Evolutionary conservation across 768 basidiomycete species (phyloP), one percentile per base, ranked within the genome.

Genomic region (Dioszegia aurantiaca): DNA sequence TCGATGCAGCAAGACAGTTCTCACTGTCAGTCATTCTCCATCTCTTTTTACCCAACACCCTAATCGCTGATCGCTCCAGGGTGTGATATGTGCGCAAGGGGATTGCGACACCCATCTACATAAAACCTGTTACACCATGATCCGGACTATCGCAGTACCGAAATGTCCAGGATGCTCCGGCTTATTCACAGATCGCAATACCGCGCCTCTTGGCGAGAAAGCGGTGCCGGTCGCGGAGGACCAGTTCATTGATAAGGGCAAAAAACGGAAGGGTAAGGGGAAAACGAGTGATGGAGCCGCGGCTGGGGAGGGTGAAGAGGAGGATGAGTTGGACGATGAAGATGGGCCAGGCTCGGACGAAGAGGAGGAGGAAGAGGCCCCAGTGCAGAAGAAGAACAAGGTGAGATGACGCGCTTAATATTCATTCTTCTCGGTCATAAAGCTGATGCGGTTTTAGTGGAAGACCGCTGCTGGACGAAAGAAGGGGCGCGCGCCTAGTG

Each of bases 41-140:
- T 23, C 30, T 40, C 4, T 37, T 19, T 17, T 12, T 40, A 14
- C 2, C n/a, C n/a, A n/a, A n/a, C n/a, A n/a, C n/a, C n/a, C n/a
- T n/a, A n/a, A n/a, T n/a, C n/a, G n/a, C n/a, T n/a, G n/a, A n/a
- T n/a, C n/a, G n/a, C n/a, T 36, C 16, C 57, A 73, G 66, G 67
- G 67, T 17, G 37, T 59, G 1, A 59, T 51, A 16, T 73, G 71
- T 46, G 52, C 56, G 3, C 61, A 63, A 17, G 42, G 17, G 16
- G 63, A 63, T 9, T 73, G 74, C 51, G 54, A 62, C 24, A 58
- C 65, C 2, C 72, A 73, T 37, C 47, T 64, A 19, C 74, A 75
- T 36, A 41, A 53, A 21, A 62, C 60, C 55, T 75, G 74, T 56
- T 68, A 65, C 51, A 48, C 58, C 3, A 26, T 52, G 3, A 27